Conservation (phyloP, 129 eudicot genomes). For the Sambucus nigra region DNA sequence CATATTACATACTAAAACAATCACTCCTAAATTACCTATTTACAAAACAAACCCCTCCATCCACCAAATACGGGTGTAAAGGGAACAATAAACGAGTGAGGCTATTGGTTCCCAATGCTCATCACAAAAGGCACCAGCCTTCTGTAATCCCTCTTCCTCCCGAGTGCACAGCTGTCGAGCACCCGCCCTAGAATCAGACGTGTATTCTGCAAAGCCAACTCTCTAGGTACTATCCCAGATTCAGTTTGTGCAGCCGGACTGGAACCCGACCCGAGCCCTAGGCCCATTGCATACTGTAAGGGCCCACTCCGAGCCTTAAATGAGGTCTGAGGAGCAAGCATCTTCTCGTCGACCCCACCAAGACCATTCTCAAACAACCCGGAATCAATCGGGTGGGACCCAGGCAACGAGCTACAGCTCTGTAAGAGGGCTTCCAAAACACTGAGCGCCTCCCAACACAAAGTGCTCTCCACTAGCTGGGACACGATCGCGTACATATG, state of each 20-base stretch:
- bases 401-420: slow-evolving; percentile 85
- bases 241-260: slow-evolving; percentile 40
- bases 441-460: slow-evolving; percentile 97
- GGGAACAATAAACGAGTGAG: slow-evolving; percentile 9
- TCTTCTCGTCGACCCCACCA: slow-evolving; percentile 63
- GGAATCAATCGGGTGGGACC: slow-evolving; percentile 57
- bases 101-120: slow-evolving; percentile 44
- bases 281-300: slow-evolving; percentile 60
- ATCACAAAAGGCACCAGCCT: slow-evolving; percentile 89
- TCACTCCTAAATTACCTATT: slow-evolving; percentile 18
- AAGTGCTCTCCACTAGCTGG: slow-evolving; percentile 91
- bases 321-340: slow-evolving; percentile 75
- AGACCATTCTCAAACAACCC: slow-evolving; percentile 54
- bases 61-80: slow-evolving; percentile 14
- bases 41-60: slow-evolving; percentile 26
- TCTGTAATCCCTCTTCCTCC: slow-evolving; percentile 87
- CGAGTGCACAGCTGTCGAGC: slow-evolving; percentile 83
- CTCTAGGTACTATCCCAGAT: slow-evolving; percentile 63
- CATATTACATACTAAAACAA: slow-evolving; percentile 21
- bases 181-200: slow-evolving; percentile 86
- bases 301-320: slow-evolving; percentile 97
- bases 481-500: slow-evolving; percentile 98
- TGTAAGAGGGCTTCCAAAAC: slow-evolving; percentile 95
- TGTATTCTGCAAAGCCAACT: slow-evolving; percentile 80
- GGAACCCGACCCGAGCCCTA: slow-evolving; percentile 55